These are phyloP conservation scores for Aciculosporium take DNA, from an alignment of 2,329 filamentous ascomycete genomes.

Conservation along the genomic window DNA sequence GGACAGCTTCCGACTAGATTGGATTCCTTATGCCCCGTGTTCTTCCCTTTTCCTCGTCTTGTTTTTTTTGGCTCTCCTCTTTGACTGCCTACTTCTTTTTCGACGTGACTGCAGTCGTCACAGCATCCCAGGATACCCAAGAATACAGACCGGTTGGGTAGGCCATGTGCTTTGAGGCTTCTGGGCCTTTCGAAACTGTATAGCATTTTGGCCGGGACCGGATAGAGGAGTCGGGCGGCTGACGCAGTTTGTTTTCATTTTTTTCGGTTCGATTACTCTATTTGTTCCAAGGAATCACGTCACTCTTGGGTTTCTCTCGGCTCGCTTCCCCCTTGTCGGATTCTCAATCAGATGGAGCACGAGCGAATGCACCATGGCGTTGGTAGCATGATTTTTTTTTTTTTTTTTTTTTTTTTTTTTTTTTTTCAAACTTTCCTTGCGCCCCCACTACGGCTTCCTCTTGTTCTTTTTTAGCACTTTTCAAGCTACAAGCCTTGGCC, in stretches of 20 bases:
- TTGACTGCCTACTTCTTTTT: slow-evolving; percentile 10
- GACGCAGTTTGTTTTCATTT: slow-evolving; percentile 9
- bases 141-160: slow-evolving; percentile 20
- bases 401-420: no score
- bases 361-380: not conserved
- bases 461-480: not conserved
- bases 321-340: slow-evolving; percentile 3
- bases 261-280: slow-evolving; percentile 2
- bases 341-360: slow-evolving; percentile 1
- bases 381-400: no score
- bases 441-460: not conserved
- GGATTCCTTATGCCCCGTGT: no score
- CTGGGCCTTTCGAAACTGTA: slow-evolving; percentile 16
- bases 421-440: not conserved
- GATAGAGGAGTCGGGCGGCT: slow-evolving; percentile 26
- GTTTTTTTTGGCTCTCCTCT: not conserved
- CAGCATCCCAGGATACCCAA: slow-evolving; percentile 22
- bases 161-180: slow-evolving; percentile 21
- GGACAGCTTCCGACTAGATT: no score
- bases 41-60: not conserved
- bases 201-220: slow-evolving; percentile 21
- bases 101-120: slow-evolving; percentile 14
- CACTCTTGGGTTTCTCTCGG: slow-evolving; percentile 5
- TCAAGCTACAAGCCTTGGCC: not conserved
- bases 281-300: slow-evolving; percentile 1